Evolutionary conservation across 768 basidiomycete species (phyloP).

Genomic region (Lentinula lateritia): DNA sequence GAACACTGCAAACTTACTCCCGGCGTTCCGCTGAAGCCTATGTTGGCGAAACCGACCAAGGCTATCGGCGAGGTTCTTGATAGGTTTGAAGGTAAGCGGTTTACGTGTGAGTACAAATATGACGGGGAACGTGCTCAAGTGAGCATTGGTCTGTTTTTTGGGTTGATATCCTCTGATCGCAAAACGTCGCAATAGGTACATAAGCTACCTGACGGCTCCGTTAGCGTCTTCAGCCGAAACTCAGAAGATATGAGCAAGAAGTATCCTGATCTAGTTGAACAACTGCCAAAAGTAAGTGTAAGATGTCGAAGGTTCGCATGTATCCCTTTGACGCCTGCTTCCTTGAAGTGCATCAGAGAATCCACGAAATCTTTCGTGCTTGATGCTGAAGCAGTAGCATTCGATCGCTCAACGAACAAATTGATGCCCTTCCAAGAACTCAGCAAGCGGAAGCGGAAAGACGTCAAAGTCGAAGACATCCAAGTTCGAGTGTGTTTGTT

Average conservation of each 20-base stretch:
- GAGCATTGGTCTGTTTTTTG: not conserved
- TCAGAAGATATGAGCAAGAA: constrained; percentile 99
- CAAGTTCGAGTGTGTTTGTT: constrained; percentile 95
- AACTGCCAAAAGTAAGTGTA: constrained; percentile 69
- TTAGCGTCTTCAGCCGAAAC: constrained; percentile 94
- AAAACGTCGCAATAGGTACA: constrained; percentile 58
- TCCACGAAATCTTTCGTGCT: constrained; percentile 86
- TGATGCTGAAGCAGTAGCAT: constrained; percentile 95
- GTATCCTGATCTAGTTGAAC: constrained; percentile 96
- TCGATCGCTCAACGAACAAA: constrained; percentile 77
- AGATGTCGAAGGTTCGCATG: not conserved
- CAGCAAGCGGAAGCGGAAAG: constrained; percentile 91
- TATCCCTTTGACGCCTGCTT: not conserved
- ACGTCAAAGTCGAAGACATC: constrained; percentile 96
- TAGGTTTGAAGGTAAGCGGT: constrained; percentile 89
- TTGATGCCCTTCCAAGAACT: constrained; percentile 98
- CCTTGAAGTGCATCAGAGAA: constrained; percentile 73
- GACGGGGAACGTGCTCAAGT: constrained; percentile 97
- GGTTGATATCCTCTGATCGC: not conserved
- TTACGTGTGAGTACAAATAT: constrained; percentile 99
- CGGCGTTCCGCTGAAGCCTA: constrained; percentile 95
- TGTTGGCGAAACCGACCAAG: constrained; percentile 99
- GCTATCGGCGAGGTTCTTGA: constrained; percentile 97
- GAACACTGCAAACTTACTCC: constrained; percentile 87
- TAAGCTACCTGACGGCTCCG: constrained; percentile 70